Percentiles rank a stretch among this genome's conserved stretches.
phyloP scores from a whole-genome alignment of 2,329 filamentous ascomycete species.

The Nigrospora osmanthi region DNA sequence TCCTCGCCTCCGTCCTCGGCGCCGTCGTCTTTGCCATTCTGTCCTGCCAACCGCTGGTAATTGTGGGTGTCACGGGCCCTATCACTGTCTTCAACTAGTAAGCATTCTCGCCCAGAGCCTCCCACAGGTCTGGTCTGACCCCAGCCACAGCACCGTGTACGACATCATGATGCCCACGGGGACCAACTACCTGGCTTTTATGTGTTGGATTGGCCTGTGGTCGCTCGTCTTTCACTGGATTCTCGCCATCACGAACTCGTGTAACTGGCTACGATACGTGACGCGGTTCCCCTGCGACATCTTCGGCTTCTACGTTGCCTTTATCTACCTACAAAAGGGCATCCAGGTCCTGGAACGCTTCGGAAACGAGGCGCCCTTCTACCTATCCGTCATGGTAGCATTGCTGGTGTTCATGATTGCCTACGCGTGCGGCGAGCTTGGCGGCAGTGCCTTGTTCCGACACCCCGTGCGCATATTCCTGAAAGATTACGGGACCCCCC shows the following conservation, averaged over 20 bases:
- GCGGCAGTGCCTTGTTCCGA: conserved; percentile 63
- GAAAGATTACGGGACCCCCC: conserved; percentile 81
- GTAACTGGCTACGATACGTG: conserved; percentile 82
- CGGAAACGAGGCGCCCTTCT: conserved; percentile 60
- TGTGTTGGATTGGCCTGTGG: conserved; percentile 91
- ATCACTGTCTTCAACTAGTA: conserved; percentile 91
- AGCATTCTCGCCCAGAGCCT: conserved; percentile 10
- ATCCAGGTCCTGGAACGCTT: conserved; percentile 77
- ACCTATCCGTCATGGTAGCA: conserved; percentile 69
- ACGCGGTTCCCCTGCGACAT: conserved; percentile 90
- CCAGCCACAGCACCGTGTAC: conserved; percentile 62
- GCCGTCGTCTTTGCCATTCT: conserved; percentile 73
- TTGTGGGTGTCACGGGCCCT: conserved; percentile 84
- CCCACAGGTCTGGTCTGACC: conserved; percentile 1
- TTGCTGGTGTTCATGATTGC: conserved; percentile 72
- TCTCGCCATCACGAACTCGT: conserved; percentile 76
- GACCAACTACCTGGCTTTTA: conserved; percentile 79
- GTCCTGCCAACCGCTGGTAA: conserved; percentile 78
- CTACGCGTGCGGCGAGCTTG: conserved; percentile 66
- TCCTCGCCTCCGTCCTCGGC: conserved; percentile 78
- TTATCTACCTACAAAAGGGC: conserved; percentile 86
- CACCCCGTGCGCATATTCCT: conserved; percentile 73
- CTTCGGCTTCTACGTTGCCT: conserved; percentile 89
- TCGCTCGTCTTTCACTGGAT: conserved; percentile 78
- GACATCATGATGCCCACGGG: conserved; percentile 74